Evolutionary conservation across 768 basidiomycete genomes (phyloP), one percentile per base, ranked within the genome.

Genomic region (Mycena belliarum): DNA sequence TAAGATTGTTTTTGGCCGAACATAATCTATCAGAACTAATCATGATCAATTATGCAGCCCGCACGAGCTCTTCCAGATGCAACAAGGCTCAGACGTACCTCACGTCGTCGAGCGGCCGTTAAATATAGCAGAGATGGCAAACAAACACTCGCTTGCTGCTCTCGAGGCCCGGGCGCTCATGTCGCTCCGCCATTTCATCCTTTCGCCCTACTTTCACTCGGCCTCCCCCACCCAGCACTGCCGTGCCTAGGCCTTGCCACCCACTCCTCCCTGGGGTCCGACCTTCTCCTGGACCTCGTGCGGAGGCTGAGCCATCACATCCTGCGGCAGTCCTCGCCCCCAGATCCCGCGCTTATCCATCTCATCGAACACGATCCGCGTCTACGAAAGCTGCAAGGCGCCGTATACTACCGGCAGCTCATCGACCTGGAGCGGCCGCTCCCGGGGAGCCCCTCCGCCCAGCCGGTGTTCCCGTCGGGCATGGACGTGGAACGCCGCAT

Each of bases 201-300:
- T 55, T 6, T 60, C 59, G 16, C 37, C 49, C 1, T 33, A 52
- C 20, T 52, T 23, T 73, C 71, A 52, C 64, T 77, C 35, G 67
- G 70, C 40, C 66, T 60, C 45, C 68, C 68, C 41, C 59, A 72
- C 20, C 53, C 74, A 25, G 67, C 68, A 60, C 66, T 76, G 16
- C 76, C 76, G 78, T 16, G 69, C 82, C 73, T 88, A 44, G 72
- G 78, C 35, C 72, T 88, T 33, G 83, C 86, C 0, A 75, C 79
- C 26, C 70, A 76, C 49, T 82, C 82, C 59, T 67, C 74, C 38
- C 79, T 85, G 54, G 64, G 72, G 35, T 71, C 80, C 33, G 75
- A 77, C 21, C 40, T 41, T 24, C 72, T 85, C 65, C 73, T 77
- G 45, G 72, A 77, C 38, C 75, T 60, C 18, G 47, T 44, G 6